Base-by-base conservation (phyloP, 140 eudicot genomes). In the Flaveria floridana region DNA sequence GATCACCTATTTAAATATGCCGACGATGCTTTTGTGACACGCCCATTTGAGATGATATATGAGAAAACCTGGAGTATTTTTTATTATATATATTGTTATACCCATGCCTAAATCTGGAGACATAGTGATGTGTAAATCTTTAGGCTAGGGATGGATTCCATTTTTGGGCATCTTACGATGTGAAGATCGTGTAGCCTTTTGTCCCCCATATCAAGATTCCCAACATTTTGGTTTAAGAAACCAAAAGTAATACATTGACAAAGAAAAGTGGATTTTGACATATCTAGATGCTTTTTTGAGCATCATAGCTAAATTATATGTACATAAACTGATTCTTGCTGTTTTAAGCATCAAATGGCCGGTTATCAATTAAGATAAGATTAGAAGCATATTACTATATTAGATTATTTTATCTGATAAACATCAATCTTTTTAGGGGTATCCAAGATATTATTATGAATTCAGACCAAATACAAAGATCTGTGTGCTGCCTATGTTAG, bases 231-330 rank as follows among this genome's bases (percentile, higher is more conserved):
- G 74, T 76, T 81, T 51, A 46, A 57, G 37, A 59, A 64, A 67
- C 5, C 47, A 4, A 72, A 77, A 77, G 79, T 77, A 42, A 42
- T 42, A 47, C 51, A 76, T 65, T 55, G 19, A 57, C 65, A 66
- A n/a, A 21, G 56, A 47, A 68, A 72, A 41, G 76, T 34, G n/a
- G 73, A 67, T 73, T 63, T 78, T 78, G 86, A 42, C 63, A 80
- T 68, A 75, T 52, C 48, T 68, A 73, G 86, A 82, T 78, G 80
- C 77, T 77, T 78, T 39, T 82, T 78, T 78, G 18, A 78, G 86
- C 77, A 78, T 78, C 86, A 48, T 65, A 75, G 80, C 73, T 69
- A 25, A 69, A 78, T 78, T 78, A 79, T 78, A 67, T 61, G 68
- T 82, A 9, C 65, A 59, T 78, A 47, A 21, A 74, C 30, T 48